These are phyloP conservation scores for Amanita brunnescens DNA, from an alignment of 768 basidiomycete species.

Conservation along the genomic window DNA sequence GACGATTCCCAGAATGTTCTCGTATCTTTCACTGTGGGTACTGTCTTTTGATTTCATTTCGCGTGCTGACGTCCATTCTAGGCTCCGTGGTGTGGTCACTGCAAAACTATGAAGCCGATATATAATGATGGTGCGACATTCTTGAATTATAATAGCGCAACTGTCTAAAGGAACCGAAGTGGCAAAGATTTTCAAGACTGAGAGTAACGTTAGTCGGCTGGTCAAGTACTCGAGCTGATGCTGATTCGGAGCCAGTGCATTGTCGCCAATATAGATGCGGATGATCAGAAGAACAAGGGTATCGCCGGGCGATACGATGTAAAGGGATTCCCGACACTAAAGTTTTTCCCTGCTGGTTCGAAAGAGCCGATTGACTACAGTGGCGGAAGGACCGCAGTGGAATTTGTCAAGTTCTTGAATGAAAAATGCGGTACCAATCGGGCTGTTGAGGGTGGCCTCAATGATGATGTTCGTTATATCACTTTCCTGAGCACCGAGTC, in stretches of 20 bases:
- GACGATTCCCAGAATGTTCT: conserved; percentile 73
- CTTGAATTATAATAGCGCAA: neutral
- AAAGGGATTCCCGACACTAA: conserved; percentile 84
- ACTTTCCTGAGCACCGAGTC: conserved; percentile 6
- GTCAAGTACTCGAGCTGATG: neutral
- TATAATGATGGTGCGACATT: conserved; percentile 63
- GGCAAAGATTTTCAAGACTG: conserved; percentile 68
- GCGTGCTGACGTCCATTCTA: conserved; percentile 15
- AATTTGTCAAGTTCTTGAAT: conserved; percentile 74
- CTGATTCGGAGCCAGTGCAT: conserved; percentile 52
- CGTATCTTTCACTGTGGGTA: conserved; percentile 68
- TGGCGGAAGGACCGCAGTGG: conserved; percentile 62
- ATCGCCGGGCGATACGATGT: conserved; percentile 69
- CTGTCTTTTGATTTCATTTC: conserved; percentile 4
- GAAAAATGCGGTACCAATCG: conserved; percentile 82
- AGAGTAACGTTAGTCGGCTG: conserved; percentile 51
- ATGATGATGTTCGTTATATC: conserved; percentile 42
- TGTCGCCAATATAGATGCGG: conserved; percentile 87
- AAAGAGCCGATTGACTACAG: conserved; percentile 60
- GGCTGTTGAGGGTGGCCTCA: conserved; percentile 73
- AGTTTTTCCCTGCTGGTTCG: conserved; percentile 79
- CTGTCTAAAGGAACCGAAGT: conserved; percentile 32
- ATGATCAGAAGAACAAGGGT: conserved; percentile 69
- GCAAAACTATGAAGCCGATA: conserved; percentile 82
- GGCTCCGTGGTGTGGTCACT: conserved; percentile 90